Evolutionary conservation across 352 stramenopile species (phyloP).

Genomic region (Chrysophaeum taylorii): DNA sequence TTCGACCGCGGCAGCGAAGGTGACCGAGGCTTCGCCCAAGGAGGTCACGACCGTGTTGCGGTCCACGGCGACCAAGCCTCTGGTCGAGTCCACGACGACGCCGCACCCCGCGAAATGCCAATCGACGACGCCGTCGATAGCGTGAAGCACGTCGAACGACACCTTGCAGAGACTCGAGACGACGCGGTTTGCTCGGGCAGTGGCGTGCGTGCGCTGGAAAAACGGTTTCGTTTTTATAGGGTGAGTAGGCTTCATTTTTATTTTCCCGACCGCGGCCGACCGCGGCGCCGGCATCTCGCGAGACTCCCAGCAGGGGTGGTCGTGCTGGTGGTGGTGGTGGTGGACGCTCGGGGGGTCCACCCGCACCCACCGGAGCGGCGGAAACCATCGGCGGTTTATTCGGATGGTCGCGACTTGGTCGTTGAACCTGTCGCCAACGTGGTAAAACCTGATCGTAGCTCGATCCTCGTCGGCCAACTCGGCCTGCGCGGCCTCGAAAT

Average conservation of each 20-base stretch:
- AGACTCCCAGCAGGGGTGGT: slow-evolving; percentile 19
- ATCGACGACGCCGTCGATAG: slow-evolving; percentile 73
- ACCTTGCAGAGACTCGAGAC: slow-evolving; percentile 8
- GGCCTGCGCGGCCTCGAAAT: slow-evolving; percentile 59
- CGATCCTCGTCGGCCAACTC: slow-evolving; percentile 60
- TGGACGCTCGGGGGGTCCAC: not conserved
- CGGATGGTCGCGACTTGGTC: slow-evolving; percentile 68
- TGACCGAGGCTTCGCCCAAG: slow-evolving; percentile 67
- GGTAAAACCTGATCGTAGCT: slow-evolving; percentile 67
- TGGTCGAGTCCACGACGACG: slow-evolving; percentile 63
- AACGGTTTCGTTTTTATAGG: too few relatives aligned
- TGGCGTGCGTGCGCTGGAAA: not conserved
- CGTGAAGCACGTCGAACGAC: slow-evolving; percentile 25
- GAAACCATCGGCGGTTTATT: slow-evolving; percentile 75
- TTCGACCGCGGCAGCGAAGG: slow-evolving; percentile 70
- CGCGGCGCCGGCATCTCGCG: too few relatives aligned
- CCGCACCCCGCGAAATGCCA: slow-evolving; percentile 71
- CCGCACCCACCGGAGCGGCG: slow-evolving; percentile 43
- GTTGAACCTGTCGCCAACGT: slow-evolving; percentile 67
- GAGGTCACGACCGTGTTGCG: slow-evolving; percentile 76
- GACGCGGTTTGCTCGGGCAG: not conserved
- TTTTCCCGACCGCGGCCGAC: not conserved
- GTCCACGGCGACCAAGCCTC: slow-evolving; percentile 76
- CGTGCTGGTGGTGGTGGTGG: not conserved
- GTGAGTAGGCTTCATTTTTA: slow-evolving; percentile 4